phyloP scores from a whole-genome alignment of 164 flowering plant species.

The Saururus chinensis region DNA sequence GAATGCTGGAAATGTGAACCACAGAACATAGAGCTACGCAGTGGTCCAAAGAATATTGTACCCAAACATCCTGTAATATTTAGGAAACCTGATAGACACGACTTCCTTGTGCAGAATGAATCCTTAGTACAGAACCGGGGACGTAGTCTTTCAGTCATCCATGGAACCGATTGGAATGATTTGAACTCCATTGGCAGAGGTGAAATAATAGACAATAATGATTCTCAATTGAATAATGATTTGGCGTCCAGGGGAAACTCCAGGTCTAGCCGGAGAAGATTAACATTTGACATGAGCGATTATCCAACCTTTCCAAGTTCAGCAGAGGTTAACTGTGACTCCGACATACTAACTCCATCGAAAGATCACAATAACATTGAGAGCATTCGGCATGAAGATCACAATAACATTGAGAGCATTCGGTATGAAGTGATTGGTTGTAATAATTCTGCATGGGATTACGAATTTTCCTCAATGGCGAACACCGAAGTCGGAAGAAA shows the following conservation, averaged over 20 bases:
- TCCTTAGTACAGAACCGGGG: slow-evolving; percentile 16
- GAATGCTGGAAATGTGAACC: slow-evolving; percentile 16
- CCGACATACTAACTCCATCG: neutral
- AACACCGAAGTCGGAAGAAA: neutral
- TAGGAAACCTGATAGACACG: slow-evolving; percentile 11
- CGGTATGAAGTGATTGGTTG: neutral
- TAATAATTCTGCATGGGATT: neutral
- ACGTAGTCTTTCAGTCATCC: neutral
- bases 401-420: neutral
- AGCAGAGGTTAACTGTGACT: slow-evolving; percentile 2
- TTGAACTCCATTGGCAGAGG: neutral
- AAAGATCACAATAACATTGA: neutral
- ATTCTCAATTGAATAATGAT: neutral
- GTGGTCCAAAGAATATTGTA: slow-evolving; percentile 7
- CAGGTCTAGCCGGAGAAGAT: neutral
- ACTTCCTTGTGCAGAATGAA: slow-evolving; percentile 13
- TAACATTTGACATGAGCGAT: neutral
- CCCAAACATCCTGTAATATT: slow-evolving; percentile 11
- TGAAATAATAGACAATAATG: neutral
- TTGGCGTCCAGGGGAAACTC: neutral
- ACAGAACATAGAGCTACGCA: slow-evolving; percentile 15
- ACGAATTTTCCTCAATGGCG: neutral
- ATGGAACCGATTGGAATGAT: neutral
- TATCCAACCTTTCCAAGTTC: slow-evolving; percentile 2
- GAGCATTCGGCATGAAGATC: neutral